Percentiles rank a stretch among this genome's conserved stretches.
Conservation (phyloP, 1,284 basidiomycete genomes). For the Sparassis latifolia region DNA sequence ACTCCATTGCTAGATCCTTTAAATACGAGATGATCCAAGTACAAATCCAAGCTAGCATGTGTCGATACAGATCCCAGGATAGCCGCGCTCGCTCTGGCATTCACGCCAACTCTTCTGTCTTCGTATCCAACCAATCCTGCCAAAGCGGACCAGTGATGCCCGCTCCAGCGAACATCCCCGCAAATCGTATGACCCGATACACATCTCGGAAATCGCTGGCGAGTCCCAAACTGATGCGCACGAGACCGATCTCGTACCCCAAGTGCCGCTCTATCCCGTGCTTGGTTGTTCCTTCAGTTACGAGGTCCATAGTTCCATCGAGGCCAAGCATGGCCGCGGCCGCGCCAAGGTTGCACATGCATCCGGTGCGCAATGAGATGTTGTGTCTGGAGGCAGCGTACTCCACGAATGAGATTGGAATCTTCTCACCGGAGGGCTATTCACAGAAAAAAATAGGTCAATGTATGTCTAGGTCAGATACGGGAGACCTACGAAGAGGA, state of each 20-base stretch:
- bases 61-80: too few relatives aligned
- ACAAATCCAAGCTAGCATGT: too few relatives aligned
- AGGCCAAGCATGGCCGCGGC: slow-evolving; percentile 66
- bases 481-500: slow-evolving; percentile 47
- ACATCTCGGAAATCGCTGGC: slow-evolving; percentile 71
- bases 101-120: slow-evolving; percentile 15
- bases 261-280: slow-evolving; percentile 54
- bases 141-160: slow-evolving; percentile 30
- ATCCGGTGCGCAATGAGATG: slow-evolving; percentile 74
- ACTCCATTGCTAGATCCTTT: too few relatives aligned
- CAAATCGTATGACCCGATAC: slow-evolving; percentile 61
- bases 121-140: slow-evolving; percentile 24
- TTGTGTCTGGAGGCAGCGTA: slow-evolving; percentile 54
- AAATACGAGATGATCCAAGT: too few relatives aligned
- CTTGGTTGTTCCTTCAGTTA: slow-evolving; percentile 54
- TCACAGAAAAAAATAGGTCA: slow-evolving; percentile 5
- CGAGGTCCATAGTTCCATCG: slow-evolving; percentile 55
- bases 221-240: slow-evolving; percentile 69
- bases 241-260: slow-evolving; percentile 65
- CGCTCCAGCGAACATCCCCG: slow-evolving; percentile 40
- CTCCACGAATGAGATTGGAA: slow-evolving; percentile 68
- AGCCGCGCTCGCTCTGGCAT: neutral
- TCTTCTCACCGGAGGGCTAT: slow-evolving; percentile 56
- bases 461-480: slow-evolving; percentile 2
- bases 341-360: slow-evolving; percentile 81